phyloP scores from a whole-genome alignment of 257 asterid species.

The Schizonepeta tenuifolia region DNA sequence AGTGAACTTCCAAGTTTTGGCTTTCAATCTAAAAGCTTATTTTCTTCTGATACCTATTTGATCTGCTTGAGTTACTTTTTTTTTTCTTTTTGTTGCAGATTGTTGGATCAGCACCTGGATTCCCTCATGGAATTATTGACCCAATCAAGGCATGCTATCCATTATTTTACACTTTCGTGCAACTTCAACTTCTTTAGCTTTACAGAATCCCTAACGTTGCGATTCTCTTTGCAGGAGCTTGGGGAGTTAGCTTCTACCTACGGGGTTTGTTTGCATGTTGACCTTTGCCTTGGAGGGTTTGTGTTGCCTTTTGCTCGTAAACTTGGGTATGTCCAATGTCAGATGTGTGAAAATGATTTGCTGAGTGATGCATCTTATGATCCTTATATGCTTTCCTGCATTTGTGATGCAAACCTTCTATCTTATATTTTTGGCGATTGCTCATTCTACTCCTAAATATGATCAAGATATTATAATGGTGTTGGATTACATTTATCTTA shows the following conservation, averaged over 20 bases:
- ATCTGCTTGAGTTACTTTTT: constrained; percentile 10
- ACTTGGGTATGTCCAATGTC: constrained; percentile 72
- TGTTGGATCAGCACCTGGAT: constrained; percentile 99
- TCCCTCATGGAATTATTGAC: constrained; percentile 99
- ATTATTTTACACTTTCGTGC: constrained; percentile 24
- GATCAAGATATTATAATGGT: not conserved
- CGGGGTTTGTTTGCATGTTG: constrained; percentile 89
- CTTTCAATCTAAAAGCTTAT: not conserved
- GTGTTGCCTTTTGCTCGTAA: constrained; percentile 97
- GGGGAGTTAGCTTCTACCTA: constrained; percentile 75
- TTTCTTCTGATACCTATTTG: constrained; percentile 16
- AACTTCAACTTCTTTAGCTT: constrained; percentile 20
- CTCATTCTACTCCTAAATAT: not conserved
- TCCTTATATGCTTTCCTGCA: constrained; percentile 16
- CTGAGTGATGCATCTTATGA: constrained; percentile 13
- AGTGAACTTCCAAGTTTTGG: constrained; percentile 10
- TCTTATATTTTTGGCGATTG: constrained; percentile 12
- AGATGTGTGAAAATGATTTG: constrained; percentile 15
- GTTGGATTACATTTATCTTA: not conserved
- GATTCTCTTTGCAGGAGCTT: constrained; percentile 68
- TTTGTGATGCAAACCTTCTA: not conserved
- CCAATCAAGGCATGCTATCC: constrained; percentile 82
- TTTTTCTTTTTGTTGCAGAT: constrained; percentile 54
- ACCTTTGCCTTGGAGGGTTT: constrained; percentile 98
- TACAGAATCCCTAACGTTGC: constrained; percentile 25